Evolutionary conservation across 257 asterid genomes (phyloP), one percentile per base, ranked within the genome.

Genomic region (Nyctanthes arbortristis): DNA sequence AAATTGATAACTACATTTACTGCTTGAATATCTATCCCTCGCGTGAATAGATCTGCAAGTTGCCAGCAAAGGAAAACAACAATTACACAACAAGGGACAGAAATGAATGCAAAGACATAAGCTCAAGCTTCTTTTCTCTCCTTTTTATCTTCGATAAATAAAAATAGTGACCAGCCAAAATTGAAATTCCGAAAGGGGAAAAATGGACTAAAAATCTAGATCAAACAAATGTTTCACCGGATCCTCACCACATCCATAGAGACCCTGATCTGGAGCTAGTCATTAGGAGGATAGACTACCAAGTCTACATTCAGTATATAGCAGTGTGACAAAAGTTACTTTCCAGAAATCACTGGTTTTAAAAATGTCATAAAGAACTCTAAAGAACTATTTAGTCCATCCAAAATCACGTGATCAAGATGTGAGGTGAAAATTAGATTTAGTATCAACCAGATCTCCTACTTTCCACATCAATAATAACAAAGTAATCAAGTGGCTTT

Each of bases 21-120:
- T 7, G 96, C 92, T 80, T 89, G 96, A 75, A 89, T 89, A 72
- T 89, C 95, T 74, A 89, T 89, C 54, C 96, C 96, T 69, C 96
- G 79, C 13, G 96, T 89, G 71, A 89, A 89, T 64, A 89, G 77
- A 75, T 89, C 96, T 89, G 88, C 78, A 78, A 54, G 45, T 40
- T 6, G 56, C 24, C 27, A 37, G 12, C 36, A 56, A 45, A 5
- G 70, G 25, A 71, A 52, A 40, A 57, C 12, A 66, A 28, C 33
- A 70, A 60, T 70, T 18, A 67, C 28, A 65, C 45, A 33, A 59
- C 14, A 22, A 22, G 40, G 35, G 30, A 3, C 31, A 11, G 28
- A 22, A 22, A 7, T 49, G 58, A 18, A 49, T 20, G 29, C 43
- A 18, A 49, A 18, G 58, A 28, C 5, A 2, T n/a, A 49, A 49